phyloP scores from a whole-genome alignment of 1,139 yeast species.

The Taiozyma sp. region DNA sequence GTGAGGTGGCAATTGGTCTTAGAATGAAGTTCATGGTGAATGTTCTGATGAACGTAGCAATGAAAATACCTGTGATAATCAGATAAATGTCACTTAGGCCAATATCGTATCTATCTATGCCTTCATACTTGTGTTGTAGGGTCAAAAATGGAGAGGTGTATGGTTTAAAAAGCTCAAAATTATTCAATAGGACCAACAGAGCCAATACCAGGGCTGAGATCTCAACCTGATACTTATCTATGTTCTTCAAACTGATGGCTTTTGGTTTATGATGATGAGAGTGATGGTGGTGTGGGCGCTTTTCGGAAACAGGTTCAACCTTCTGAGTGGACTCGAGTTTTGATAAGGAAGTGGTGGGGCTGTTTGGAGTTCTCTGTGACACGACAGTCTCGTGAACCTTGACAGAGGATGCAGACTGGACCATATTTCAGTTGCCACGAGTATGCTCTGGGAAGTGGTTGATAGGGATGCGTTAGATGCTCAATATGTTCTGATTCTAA shows the following conservation, averaged over 20 bases:
- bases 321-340: background rate
- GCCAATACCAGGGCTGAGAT: slow-evolving; percentile 12
- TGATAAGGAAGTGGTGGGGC: background rate
- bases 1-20: slow-evolving; percentile 48
- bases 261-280: background rate
- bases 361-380: background rate
- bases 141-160: slow-evolving; percentile 38
- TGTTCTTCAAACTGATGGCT: slow-evolving; percentile 6
- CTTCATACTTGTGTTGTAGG: slow-evolving; percentile 41
- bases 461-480: background rate
- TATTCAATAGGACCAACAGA: slow-evolving; percentile 7
- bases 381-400: background rate
- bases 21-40: slow-evolving; percentile 52
- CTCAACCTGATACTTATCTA: slow-evolving; percentile 22
- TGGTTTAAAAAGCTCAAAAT: slow-evolving; percentile 9
- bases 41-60: slow-evolving; percentile 55
- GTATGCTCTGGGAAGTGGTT: background rate
- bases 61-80: slow-evolving; percentile 49
- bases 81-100: slow-evolving; percentile 52
- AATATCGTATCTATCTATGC: slow-evolving; percentile 39
- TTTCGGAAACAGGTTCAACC: background rate
- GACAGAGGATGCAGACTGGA: background rate
- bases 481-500: background rate
- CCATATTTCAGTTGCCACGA: background rate
- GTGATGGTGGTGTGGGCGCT: background rate